A percentile compares a stretch with the other conserved stretches of the same genome.
phyloP scores from a whole-genome alignment of 108 stramenopile species.

The Fistulifera solaris region DNA sequence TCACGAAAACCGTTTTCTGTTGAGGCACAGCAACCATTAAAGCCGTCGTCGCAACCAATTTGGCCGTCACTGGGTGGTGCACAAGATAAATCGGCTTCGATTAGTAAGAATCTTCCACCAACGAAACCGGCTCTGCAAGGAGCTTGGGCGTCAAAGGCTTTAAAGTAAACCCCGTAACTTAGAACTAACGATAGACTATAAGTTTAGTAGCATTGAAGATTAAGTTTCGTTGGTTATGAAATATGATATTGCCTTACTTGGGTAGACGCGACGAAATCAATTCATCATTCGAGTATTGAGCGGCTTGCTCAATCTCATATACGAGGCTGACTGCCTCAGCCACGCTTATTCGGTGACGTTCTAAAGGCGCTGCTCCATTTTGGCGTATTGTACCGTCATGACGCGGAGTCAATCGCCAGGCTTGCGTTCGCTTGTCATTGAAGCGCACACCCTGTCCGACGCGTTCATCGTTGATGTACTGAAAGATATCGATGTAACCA shows the following conservation, averaged over 20 bases:
- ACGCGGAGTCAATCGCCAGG: slow-evolving; percentile 22
- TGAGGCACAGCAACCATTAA: background rate
- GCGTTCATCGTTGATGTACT: slow-evolving; percentile 39
- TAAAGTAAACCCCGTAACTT: too few relatives aligned
- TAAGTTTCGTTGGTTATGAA: too few relatives aligned
- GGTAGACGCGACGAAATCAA: too few relatives aligned
- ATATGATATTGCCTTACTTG: too few relatives aligned
- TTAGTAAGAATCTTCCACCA: too few relatives aligned
- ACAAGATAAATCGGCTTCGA: too few relatives aligned
- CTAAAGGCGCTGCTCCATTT: background rate
- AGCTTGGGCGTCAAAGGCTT: too few relatives aligned
- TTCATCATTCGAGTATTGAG: too few relatives aligned
- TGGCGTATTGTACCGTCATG: background rate
- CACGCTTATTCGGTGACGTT: background rate
- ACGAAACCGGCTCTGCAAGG: too few relatives aligned
- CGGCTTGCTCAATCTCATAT: slow-evolving; percentile 6
- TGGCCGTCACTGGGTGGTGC: slow-evolving; percentile 5
- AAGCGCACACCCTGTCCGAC: slow-evolving; percentile 51
- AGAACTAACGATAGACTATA: too few relatives aligned
- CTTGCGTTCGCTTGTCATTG: slow-evolving; percentile 47
- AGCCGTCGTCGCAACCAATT: background rate
- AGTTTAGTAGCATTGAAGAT: too few relatives aligned
- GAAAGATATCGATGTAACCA: slow-evolving; percentile 45
- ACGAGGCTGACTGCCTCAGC: slow-evolving; percentile 11
- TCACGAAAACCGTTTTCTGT: background rate